These are phyloP conservation scores for Crithidia thermophila DNA, from an alignment of 208 protist species.

Conservation along the genomic window DNA sequence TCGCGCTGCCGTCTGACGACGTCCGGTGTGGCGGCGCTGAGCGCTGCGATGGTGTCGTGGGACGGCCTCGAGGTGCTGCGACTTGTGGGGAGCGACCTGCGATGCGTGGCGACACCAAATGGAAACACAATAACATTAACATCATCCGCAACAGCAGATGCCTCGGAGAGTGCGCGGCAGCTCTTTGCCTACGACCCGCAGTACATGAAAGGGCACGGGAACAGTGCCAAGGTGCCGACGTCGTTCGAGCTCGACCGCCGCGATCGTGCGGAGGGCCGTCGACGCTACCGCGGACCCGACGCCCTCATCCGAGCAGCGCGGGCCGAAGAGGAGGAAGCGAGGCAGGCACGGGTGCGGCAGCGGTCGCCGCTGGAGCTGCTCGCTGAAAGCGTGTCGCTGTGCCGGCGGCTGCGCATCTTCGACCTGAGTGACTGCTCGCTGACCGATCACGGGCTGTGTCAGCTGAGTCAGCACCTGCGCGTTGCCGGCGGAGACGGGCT, in stretches of 20 bases:
- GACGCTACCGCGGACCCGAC: constrained; percentile 57
- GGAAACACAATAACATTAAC: neutral
- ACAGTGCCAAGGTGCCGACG: constrained; percentile 60
- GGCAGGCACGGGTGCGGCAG: neutral
- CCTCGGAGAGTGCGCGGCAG: neutral
- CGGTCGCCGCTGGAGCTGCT: constrained; percentile 34
- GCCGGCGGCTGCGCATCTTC: constrained; percentile 42
- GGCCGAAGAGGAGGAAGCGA: neutral
- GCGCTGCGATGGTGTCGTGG: constrained; percentile 33
- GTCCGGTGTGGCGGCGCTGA: constrained; percentile 34
- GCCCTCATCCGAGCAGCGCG: neutral
- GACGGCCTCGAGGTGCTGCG: constrained; percentile 42
- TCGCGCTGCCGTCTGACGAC: constrained; percentile 76
- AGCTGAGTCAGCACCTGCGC: constrained; percentile 22
- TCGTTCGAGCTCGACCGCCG: constrained; percentile 78
- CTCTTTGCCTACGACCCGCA: constrained; percentile 72
- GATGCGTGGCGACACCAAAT: constrained; percentile 2
- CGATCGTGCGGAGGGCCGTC: constrained; percentile 58
- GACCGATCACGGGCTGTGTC: constrained; percentile 36
- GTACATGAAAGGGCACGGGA: constrained; percentile 49
- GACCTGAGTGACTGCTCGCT: constrained; percentile 62
- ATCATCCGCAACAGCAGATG: neutral
- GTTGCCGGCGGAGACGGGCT: constrained; percentile 35
- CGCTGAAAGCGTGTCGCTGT: constrained; percentile 59
- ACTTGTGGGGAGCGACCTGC: constrained; percentile 75